A percentile compares a stretch with the other conserved stretches of the same genome.
phyloP scores from a whole-genome alignment of 768 basidiomycete species.

The Termitomyces sp. region DNA sequence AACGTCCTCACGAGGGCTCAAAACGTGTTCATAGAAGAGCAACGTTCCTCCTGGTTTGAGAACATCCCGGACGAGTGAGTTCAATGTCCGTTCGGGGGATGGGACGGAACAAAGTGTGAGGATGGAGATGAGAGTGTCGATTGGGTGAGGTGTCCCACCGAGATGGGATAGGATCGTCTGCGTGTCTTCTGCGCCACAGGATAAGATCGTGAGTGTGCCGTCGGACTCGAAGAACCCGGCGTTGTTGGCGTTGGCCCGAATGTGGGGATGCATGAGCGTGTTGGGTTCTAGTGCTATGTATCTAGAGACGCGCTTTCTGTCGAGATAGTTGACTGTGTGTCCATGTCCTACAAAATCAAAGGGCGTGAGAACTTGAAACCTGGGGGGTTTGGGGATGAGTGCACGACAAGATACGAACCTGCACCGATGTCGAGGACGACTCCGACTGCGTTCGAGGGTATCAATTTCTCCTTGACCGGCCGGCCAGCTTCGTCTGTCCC shows the following conservation, averaged over 20 bases:
- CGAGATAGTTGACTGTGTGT: conserved; percentile 58
- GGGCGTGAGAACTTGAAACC: background rate
- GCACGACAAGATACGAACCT: background rate
- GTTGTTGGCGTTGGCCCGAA: conserved; percentile 42
- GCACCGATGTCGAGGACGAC: conserved; percentile 48
- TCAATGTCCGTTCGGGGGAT: conserved; percentile 42
- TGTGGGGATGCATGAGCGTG: conserved; percentile 49
- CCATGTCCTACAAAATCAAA: conserved; percentile 45
- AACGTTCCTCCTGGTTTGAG: conserved; percentile 63
- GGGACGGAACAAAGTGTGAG: conserved; percentile 67
- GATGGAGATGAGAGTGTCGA: conserved; percentile 62
- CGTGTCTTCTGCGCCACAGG: conserved; percentile 60
- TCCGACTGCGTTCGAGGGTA: conserved; percentile 41
- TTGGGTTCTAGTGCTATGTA: conserved; percentile 78
- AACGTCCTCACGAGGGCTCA: conserved; percentile 45
- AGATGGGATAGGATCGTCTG: conserved; percentile 37
- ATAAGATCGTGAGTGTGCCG: conserved; percentile 52
- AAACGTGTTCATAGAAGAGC: conserved; percentile 69
- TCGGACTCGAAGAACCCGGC: conserved; percentile 39
- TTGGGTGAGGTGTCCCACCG: conserved; percentile 17
- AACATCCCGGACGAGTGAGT: conserved; percentile 40
- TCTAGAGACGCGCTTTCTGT: conserved; percentile 43
- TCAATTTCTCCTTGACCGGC: conserved; percentile 36
- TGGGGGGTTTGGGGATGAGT: background rate
- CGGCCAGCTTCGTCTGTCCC: conserved; percentile 38